Evolutionary conservation across 768 basidiomycete genomes (phyloP).

Genomic region (Exidia glandulosa): DNA sequence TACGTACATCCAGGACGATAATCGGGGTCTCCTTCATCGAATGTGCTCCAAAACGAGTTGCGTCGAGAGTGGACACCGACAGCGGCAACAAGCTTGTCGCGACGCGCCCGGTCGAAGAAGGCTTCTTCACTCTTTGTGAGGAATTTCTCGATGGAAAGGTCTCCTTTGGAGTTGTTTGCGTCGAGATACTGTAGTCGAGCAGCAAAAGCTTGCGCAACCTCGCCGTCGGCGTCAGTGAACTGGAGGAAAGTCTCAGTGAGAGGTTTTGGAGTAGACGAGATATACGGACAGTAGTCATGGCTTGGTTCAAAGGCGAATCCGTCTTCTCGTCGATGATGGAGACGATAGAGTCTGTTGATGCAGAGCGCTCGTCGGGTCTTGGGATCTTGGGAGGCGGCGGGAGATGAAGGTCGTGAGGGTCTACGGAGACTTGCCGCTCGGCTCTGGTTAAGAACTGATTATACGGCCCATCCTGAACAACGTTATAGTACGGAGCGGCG

Average conservation of each 20-base stretch:
- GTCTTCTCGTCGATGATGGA: constrained; percentile 86
- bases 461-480: constrained; percentile 24
- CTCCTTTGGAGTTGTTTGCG: constrained; percentile 81
- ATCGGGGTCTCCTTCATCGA: constrained; percentile 25
- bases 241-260: constrained; percentile 19
- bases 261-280: neutral
- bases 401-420: constrained; percentile 69
- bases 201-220: constrained; percentile 82
- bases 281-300: constrained; percentile 65
- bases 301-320: constrained; percentile 87
- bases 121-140: constrained; percentile 84
- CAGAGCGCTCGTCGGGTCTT: constrained; percentile 64
- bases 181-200: constrained; percentile 68
- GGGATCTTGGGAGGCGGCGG: constrained; percentile 56
- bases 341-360: constrained; percentile 84
- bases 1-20: neutral
- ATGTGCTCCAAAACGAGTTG: constrained; percentile 71
- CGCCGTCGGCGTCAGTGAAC: constrained; percentile 92
- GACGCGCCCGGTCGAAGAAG: constrained; percentile 84
- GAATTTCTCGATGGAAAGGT: constrained; percentile 86
- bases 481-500: constrained; percentile 9
- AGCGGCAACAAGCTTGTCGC: constrained; percentile 77
- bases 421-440: constrained; percentile 71
- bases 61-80: constrained; percentile 67
- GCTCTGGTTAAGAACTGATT: constrained; percentile 77